These are phyloP conservation scores for Aristolochia fimbriata DNA, from an alignment of 164 flowering plant genomes.

Conservation along the genomic window DNA sequence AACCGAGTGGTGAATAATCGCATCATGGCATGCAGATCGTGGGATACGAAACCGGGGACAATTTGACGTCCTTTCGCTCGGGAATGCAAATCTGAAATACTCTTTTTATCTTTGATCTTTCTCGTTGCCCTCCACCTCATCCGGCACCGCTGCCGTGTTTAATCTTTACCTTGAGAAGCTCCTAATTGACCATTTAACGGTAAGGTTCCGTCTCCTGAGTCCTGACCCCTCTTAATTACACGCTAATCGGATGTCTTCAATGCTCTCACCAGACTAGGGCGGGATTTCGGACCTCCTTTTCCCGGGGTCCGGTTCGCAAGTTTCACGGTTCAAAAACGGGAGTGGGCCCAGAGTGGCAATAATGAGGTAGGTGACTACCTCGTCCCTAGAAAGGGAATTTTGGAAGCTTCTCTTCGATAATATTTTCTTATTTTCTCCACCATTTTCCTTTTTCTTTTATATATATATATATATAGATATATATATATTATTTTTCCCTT, in stretches of 20 bases:
- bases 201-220: too few species aligned
- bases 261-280: too few species aligned
- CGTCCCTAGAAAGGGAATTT: neutral
- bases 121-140: neutral
- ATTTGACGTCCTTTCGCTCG: neutral
- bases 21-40: neutral
- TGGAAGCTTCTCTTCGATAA: neutral
- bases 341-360: neutral
- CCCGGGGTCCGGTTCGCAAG: too few species aligned
- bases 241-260: neutral
- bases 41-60: neutral
- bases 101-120: neutral
- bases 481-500: too few species aligned
- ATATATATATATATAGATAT: too few species aligned
- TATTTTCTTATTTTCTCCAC: too few species aligned
- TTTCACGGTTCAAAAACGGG: neutral
- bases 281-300: too few species aligned
- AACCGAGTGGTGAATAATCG: too few species aligned
- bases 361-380: neutral
- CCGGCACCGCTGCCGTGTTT: too few species aligned
- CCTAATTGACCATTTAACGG: too few species aligned
- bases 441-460: too few species aligned
- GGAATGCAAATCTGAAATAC: neutral
- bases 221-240: neutral
- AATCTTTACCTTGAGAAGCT: neutral